phyloP scores from a whole-genome alignment of 805 yeast species.

The Yarrowia sp. region DNA sequence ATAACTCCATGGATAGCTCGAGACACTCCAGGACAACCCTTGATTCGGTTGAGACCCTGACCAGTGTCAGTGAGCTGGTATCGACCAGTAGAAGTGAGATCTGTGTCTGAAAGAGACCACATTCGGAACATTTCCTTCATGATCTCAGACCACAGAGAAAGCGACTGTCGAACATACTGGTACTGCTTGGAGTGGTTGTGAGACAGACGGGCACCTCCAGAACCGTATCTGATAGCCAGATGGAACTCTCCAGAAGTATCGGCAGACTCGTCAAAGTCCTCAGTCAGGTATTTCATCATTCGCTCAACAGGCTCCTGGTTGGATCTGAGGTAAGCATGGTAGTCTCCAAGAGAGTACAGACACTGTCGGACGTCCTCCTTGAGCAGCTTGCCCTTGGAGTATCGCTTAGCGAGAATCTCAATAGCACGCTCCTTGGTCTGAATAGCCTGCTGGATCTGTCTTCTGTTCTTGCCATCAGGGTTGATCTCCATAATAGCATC shows the following conservation, averaged over 20 bases:
- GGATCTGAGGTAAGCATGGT: conserved; percentile 66
- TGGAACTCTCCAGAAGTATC: conserved; percentile 41
- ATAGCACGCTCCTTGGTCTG: conserved; percentile 67
- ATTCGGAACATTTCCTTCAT: conserved; percentile 74
- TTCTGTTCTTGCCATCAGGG: conserved; percentile 56
- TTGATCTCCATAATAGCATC: conserved; percentile 68
- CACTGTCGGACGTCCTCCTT: conserved; percentile 69
- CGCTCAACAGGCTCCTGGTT: conserved; percentile 66
- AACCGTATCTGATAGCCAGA: conserved; percentile 64
- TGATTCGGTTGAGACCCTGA: conserved; percentile 75
- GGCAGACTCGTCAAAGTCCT: conserved; percentile 45
- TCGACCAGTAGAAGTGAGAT: conserved; percentile 51
- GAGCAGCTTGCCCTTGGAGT: conserved; percentile 39
- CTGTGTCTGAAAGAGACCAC: conserved; percentile 77
- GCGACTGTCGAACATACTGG: conserved; percentile 71
- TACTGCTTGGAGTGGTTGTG: conserved; percentile 73
- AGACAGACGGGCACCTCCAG: conserved; percentile 66
- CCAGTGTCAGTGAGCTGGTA: conserved; percentile 71
- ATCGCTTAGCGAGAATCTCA: conserved; percentile 54
- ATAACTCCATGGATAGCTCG: conserved; percentile 70
- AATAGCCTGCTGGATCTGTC: conserved; percentile 56
- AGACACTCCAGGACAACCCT: conserved; percentile 66
- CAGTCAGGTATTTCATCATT: conserved; percentile 54
- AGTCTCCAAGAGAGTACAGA: conserved; percentile 75
- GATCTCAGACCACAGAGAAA: conserved; percentile 71